Conservation (phyloP, 208 protist genomes). For the Spongospora subterranea region DNA sequence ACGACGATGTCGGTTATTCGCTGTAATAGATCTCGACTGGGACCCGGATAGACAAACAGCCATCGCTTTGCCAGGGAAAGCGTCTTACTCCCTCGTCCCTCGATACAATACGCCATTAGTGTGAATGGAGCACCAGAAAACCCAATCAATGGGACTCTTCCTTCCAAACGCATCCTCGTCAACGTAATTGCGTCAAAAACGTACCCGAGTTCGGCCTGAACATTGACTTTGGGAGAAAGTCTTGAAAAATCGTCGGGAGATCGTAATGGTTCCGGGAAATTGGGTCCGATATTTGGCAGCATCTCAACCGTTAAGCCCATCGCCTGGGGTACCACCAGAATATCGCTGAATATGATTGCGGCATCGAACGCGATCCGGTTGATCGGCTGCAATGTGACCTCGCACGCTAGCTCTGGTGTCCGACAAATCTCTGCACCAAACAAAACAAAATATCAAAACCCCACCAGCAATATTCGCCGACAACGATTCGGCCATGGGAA, state of each 20-base stretch:
- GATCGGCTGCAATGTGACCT: conserved; percentile 84
- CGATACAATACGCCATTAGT: conserved; percentile 63
- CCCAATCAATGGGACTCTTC: conserved; percentile 81
- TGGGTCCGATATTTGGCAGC: conserved; percentile 74
- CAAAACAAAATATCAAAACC: background rate
- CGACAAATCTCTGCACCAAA: conserved; percentile 72
- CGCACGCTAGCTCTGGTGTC: conserved; percentile 79
- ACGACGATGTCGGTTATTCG: background rate
- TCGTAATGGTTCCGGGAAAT: conserved; percentile 73
- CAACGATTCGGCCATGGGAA: background rate
- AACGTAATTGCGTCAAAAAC: conserved; percentile 81
- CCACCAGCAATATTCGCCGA: background rate
- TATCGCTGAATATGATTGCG: conserved; percentile 87
- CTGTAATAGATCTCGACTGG: background rate
- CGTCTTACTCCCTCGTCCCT: conserved; percentile 30
- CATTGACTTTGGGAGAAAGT: conserved; percentile 62
- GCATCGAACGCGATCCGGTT: conserved; percentile 82
- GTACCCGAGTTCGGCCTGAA: conserved; percentile 72
- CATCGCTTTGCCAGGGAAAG: conserved; percentile 10
- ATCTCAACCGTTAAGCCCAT: conserved; percentile 81
- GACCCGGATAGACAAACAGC: conserved; percentile 39
- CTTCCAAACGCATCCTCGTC: conserved; percentile 75
- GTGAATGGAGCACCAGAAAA: conserved; percentile 80
- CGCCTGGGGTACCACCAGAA: conserved; percentile 84
- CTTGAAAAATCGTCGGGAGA: conserved; percentile 65